Evolutionary conservation across 2,329 filamentous ascomycete genomes (phyloP), one percentile per base, ranked within the genome.

Genomic region (Claviceps africana): DNA sequence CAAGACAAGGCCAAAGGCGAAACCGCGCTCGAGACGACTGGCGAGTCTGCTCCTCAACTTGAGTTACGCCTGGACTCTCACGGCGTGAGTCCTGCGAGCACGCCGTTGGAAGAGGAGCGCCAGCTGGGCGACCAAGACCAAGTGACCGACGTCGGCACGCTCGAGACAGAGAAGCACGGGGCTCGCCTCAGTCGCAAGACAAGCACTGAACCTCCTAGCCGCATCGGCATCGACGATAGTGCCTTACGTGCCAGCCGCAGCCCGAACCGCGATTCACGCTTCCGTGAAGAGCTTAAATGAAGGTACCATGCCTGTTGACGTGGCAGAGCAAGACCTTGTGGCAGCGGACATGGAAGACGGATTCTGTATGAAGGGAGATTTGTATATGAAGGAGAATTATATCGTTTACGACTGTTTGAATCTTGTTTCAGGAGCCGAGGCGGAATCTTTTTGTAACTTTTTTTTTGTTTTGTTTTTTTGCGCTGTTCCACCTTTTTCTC

Each of bases 221-320:
- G 60, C 1, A 63, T 73, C n/a, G n/a, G n/a, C n/a, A n/a, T 8
- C 60, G 57, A n/a, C 35, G 67, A 69, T 13, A 58, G 62, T 17
- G 60, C 58, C 0, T 57, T 56, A 21, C 62, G 65, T n/a, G 66
- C 69, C 47, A 71, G 71, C 47, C 70, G 70, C 50, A 82, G 77
- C 61, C 77, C 78, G 0, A 72, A 66, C 4, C 67, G 79, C 51
- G 77, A 78, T 55, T 80, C 79, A 40, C 76, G 71, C 57, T 84
- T 84, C 57, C 70, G 69, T 47, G 81, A 84, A 65, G 74, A 77
- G 56, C 72, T 82, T 52, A 61, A 67, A 44, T 25, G 25, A 25
- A 25, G 25, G 25, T 25, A 3, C 5, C 5, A 5, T 25, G 25
- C 25, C 25, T 3, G 25, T 25, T 25, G 25, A 25, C 3, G 5